These are phyloP conservation scores for Aspergillus hortae DNA, from an alignment of 2,329 filamentous ascomycete genomes.

Conservation along the genomic window DNA sequence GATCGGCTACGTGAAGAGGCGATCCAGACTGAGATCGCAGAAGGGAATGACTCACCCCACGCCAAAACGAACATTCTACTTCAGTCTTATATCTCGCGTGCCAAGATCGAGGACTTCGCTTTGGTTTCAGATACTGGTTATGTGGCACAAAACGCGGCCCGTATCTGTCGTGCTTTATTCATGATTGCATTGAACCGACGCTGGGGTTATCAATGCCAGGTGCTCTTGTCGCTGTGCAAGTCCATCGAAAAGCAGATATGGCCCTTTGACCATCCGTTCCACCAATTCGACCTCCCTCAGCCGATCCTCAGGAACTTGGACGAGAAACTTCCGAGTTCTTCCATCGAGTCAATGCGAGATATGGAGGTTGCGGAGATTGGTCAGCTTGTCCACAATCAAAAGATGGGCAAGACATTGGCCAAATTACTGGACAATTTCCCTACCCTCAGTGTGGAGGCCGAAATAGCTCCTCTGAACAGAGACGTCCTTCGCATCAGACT, in stretches of 20 bases:
- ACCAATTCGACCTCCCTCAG: slow-evolving; percentile 87
- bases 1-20: slow-evolving; percentile 65
- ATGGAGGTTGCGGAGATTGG: slow-evolving; percentile 94
- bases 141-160: slow-evolving; percentile 89
- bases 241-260: slow-evolving; percentile 95
- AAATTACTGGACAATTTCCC: slow-evolving; percentile 88
- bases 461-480: slow-evolving; percentile 91
- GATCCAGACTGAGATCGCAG: slow-evolving; percentile 74
- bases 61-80: slow-evolving; percentile 94
- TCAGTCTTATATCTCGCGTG: slow-evolving; percentile 88
- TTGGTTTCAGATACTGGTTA: slow-evolving; percentile 89
- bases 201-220: slow-evolving; percentile 93
- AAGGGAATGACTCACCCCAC: slow-evolving; percentile 64
- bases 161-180: slow-evolving; percentile 91
- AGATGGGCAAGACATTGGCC: slow-evolving; percentile 76
- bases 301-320: slow-evolving; percentile 82
- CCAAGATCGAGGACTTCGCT: slow-evolving; percentile 87
- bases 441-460: slow-evolving; percentile 82
- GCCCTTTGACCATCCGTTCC: slow-evolving; percentile 90
- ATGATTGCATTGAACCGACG: slow-evolving; percentile 94
- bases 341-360: slow-evolving; percentile 80
- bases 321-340: slow-evolving; percentile 67
- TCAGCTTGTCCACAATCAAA: slow-evolving; percentile 81
- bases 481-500: slow-evolving; percentile 92
- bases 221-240: slow-evolving; percentile 87